These are phyloP conservation scores for Medicago truncatula DNA, from an alignment of 306 rosid genomes.

Conservation along the genomic window MtrunA17r5.0-ANR NC_053043.1:14509001-14509500, in stretches of 20 bases:
- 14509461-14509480: no score
- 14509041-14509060: constrained; percentile 43
- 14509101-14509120: constrained; percentile 41
- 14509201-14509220: constrained; percentile 47
- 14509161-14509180: constrained; percentile 54
- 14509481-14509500: no score
- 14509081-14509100: constrained; percentile 50
- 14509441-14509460: neutral
- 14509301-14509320: constrained; percentile 3
- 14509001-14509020: constrained; percentile 45
- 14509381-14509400: neutral
- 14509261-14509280: neutral
- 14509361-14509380: neutral
- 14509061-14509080: constrained; percentile 45
- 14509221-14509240: constrained; percentile 3
- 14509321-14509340: neutral
- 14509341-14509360: neutral
- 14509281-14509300: neutral
- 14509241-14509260: neutral
- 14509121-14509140: neutral
- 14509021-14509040: constrained; percentile 48
- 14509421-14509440: neutral
- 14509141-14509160: constrained; percentile 44
- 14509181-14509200: constrained; percentile 38
- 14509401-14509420: neutral